Evolutionary conservation across 192 early-diverging fungal genomes (phyloP).

Genomic region (Podila verticillata): DNA sequence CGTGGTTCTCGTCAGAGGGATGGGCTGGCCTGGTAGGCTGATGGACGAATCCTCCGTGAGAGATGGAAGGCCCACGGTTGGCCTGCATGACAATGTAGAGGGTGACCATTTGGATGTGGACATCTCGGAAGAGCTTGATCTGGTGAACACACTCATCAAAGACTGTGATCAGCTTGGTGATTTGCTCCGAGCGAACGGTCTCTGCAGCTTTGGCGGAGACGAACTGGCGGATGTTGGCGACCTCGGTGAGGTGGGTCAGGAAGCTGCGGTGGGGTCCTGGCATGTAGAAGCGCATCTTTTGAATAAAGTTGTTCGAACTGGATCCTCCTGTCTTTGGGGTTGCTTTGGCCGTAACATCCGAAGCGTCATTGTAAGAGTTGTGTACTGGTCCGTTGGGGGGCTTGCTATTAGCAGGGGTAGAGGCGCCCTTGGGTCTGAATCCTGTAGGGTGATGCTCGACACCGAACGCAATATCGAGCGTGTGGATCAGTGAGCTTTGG

Average conservation of each 20-base stretch:
- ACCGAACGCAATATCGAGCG: conserved; percentile 88
- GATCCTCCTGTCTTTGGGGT: neutral
- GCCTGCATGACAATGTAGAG: conserved; percentile 91
- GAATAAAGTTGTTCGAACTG: conserved; percentile 76
- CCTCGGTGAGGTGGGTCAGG: conserved; percentile 76
- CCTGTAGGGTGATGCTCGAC: conserved; percentile 88
- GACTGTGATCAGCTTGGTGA: conserved; percentile 59
- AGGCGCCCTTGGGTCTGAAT: conserved; percentile 27
- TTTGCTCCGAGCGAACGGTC: conserved; percentile 19
- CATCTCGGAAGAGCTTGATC: conserved; percentile 89
- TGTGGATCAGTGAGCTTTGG: conserved; percentile 93
- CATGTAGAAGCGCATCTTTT: conserved; percentile 95
- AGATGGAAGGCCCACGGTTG: conserved; percentile 73
- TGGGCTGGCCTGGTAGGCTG: conserved; percentile 7
- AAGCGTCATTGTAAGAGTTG: conserved; percentile 29
- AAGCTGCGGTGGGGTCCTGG: conserved; percentile 89
- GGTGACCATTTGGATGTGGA: conserved; percentile 92
- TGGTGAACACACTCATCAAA: conserved; percentile 87
- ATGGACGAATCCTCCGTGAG: conserved; percentile 63
- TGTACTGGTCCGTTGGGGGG: neutral
- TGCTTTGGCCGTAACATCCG: neutral
- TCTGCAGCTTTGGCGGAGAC: conserved; percentile 50
- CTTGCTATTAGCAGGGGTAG: neutral
- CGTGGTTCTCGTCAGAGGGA: conserved; percentile 1
- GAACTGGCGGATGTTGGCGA: conserved; percentile 74